Conservation (phyloP, 768 basidiomycete species). For the Boletus speciosus region DNA sequence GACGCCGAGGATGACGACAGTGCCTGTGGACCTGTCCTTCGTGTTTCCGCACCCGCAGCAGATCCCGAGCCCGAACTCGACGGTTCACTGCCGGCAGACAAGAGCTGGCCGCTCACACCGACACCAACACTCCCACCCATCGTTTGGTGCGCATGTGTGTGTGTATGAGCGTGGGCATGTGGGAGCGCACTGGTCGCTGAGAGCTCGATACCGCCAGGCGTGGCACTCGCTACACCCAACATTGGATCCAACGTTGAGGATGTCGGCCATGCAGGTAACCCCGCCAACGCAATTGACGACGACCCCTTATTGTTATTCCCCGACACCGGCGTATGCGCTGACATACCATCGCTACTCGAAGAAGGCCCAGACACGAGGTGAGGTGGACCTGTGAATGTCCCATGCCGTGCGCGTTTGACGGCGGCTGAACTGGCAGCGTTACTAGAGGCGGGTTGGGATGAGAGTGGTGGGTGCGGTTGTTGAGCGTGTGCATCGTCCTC, state of each 20-base stretch:
- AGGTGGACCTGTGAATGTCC: conserved; percentile 23
- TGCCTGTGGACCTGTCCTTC: conserved; percentile 15
- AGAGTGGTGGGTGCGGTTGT: conserved; percentile 2
- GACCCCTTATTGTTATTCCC: conserved; percentile 10
- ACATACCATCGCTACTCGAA: conserved; percentile 19
- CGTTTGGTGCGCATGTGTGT: conserved; percentile 13
- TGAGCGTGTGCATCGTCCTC: conserved; percentile 22
- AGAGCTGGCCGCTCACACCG: conserved; percentile 17
- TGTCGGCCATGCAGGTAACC: conserved; percentile 33
- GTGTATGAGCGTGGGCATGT: conserved; percentile 6
- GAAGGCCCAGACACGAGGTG: conserved; percentile 18
- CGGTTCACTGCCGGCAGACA: conserved; percentile 13
- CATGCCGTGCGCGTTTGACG: conserved; percentile 30
- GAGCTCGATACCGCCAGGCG: conserved; percentile 33
- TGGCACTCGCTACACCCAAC: conserved; percentile 31
- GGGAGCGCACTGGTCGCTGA: conserved; percentile 11
- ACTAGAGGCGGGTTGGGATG: conserved; percentile 12
- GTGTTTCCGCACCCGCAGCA: neutral
- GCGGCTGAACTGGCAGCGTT: neutral
- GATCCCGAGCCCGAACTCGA: conserved; percentile 12
- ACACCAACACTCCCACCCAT: conserved; percentile 7
- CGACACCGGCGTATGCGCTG: conserved; percentile 18
- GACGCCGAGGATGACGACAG: conserved; percentile 13
- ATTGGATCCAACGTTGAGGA: conserved; percentile 30
- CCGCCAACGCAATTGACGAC: conserved; percentile 25